Evolutionary conservation across 306 rosid species (phyloP).

Genomic region (Adenanthera pavonina): DNA sequence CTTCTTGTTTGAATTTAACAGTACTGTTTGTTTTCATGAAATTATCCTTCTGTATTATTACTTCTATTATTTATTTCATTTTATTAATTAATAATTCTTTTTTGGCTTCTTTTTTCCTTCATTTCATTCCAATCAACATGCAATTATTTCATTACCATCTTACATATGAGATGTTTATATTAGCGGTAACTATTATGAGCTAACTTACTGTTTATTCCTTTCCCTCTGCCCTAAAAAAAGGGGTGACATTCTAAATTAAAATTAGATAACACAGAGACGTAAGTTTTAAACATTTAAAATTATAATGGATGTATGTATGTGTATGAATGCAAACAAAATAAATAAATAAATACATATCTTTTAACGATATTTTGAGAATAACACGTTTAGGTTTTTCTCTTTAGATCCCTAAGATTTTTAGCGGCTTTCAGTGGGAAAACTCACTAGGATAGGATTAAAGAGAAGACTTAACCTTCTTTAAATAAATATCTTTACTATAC

Average conservation of each 20-base stretch:
- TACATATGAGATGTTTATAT: background rate
- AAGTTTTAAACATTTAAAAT: no score
- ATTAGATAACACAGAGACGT: background rate
- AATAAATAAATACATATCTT: no score
- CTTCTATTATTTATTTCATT: background rate
- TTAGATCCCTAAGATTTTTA: no score
- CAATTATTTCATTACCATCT: background rate
- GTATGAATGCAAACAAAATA: no score
- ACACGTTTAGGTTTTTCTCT: no score
- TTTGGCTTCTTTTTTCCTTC: background rate
- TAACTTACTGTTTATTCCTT: background rate
- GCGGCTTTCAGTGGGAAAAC: no score
- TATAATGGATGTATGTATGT: no score
- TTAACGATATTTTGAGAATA: no score
- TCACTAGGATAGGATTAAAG: no score
- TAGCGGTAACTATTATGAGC: background rate
- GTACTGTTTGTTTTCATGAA: background rate
- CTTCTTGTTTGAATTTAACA: background rate
- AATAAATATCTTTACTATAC: no score
- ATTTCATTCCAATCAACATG: background rate
- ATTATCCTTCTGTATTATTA: background rate
- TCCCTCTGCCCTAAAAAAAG: background rate
- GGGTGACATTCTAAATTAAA: background rate
- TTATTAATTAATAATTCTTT: background rate
- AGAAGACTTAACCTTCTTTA: no score